These are phyloP conservation scores for Coemansia sp. DNA, from an alignment of 192 early-diverging fungal genomes.

Conservation along the genomic window DNA sequence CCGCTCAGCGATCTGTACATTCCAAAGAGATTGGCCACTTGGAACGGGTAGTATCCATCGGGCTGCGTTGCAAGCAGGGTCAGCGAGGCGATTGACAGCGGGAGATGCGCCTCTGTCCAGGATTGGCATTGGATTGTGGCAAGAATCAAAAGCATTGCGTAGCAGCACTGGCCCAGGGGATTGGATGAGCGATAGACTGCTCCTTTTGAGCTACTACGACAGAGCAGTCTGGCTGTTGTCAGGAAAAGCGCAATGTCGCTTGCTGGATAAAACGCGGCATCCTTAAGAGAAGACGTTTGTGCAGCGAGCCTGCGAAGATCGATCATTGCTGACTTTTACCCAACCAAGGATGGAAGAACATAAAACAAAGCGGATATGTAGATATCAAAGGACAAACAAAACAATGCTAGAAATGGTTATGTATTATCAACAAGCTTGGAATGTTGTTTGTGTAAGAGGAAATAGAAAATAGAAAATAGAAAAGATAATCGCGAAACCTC, in stretches of 20 bases:
- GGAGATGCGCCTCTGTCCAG: slow-evolving; percentile 1
- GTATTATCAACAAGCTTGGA: no score
- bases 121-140: not conserved
- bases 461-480: no score
- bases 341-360: no score
- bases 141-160: slow-evolving; percentile 10
- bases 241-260: not conserved
- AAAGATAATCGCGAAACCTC: no score
- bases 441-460: no score
- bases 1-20: slow-evolving; percentile 18
- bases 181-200: not conserved
- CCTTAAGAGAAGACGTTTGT: not conserved
- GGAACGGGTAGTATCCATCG: slow-evolving; percentile 10
- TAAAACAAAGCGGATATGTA: no score
- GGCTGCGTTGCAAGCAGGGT: slow-evolving; percentile 7
- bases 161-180: slow-evolving; percentile 4
- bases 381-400: no score
- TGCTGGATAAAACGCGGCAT: slow-evolving; percentile 1
- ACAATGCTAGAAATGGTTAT: no score
- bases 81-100: slow-evolving; percentile 10
- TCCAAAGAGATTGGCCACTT: slow-evolving; percentile 14
- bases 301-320: not conserved
- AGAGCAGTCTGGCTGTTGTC: not conserved
- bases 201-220: not conserved
- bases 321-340: not conserved